These are phyloP conservation scores for Cyberlindnera xylosilytica DNA, from an alignment of 805 yeast genomes.

Conservation along the genomic window DNA sequence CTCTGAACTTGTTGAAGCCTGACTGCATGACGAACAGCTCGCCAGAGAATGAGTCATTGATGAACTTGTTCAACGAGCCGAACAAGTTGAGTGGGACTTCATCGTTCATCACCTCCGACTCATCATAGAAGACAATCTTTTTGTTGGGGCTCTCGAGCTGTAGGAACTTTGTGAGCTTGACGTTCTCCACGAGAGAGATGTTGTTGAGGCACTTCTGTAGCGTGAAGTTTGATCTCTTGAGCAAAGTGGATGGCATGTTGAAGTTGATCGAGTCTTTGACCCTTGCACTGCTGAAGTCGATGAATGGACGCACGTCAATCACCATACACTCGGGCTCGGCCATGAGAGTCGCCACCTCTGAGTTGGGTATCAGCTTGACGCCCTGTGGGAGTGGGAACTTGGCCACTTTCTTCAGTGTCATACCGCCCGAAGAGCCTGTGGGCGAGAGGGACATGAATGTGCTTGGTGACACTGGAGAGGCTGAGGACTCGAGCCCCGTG, in stretches of 20 bases:
- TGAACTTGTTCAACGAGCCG: constrained; percentile 48
- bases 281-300: constrained; percentile 62
- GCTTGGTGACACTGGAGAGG: constrained; percentile 8
- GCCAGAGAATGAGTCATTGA: constrained; percentile 37
- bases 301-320: constrained; percentile 78
- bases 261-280: constrained; percentile 64
- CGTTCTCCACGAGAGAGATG: constrained; percentile 50
- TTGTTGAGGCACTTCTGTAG: constrained; percentile 61
- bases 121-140: constrained; percentile 23
- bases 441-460: constrained; percentile 5
- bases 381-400: constrained; percentile 17
- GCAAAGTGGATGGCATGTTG: constrained; percentile 85
- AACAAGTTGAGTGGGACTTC: constrained; percentile 38
- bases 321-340: constrained; percentile 35
- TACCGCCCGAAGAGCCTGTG: constrained; percentile 2
- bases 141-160: constrained; percentile 11
- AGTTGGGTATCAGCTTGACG: constrained; percentile 11
- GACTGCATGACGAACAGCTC: constrained; percentile 40
- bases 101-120: constrained; percentile 15
- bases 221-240: constrained; percentile 71
- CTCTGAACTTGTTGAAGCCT: constrained; percentile 38
- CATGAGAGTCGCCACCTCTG: constrained; percentile 10
- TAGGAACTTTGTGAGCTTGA: constrained; percentile 37
- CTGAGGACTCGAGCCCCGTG: constrained; percentile 2
- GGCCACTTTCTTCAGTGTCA: constrained; percentile 13